Conservation (phyloP, 805 yeast genomes). For the Metschnikowia reukaufii region DNA sequence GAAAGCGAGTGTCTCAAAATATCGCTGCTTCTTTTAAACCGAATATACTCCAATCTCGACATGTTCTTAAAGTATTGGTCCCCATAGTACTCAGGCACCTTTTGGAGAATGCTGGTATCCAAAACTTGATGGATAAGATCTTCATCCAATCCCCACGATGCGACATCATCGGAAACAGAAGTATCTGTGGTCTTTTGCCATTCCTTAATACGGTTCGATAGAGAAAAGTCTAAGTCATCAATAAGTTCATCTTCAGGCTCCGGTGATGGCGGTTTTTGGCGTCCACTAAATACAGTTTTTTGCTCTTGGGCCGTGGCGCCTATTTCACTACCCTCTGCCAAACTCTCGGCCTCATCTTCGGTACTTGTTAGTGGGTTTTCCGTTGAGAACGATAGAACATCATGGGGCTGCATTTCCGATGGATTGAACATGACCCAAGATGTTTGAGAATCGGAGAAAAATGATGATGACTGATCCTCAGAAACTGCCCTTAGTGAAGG, state of each 20-base stretch:
- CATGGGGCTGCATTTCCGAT: conserved; percentile 15
- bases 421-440: conserved; percentile 23
- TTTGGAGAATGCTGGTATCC: conserved; percentile 14
- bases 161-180: conserved; percentile 19
- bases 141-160: conserved; percentile 23
- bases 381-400: conserved; percentile 20
- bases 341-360: conserved; percentile 12
- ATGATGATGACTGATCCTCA: conserved; percentile 15
- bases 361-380: conserved; percentile 15
- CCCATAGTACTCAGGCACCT: conserved; percentile 19
- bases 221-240: conserved; percentile 13
- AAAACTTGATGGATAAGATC: conserved; percentile 14
- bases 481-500: conserved; percentile 13
- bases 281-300: not conserved
- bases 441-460: conserved; percentile 21
- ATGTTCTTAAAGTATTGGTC: conserved; percentile 17
- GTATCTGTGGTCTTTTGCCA: conserved; percentile 20
- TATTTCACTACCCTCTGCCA: conserved; percentile 1
- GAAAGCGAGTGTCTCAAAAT: conserved; percentile 16
- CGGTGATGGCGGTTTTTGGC: not conserved
- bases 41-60: conserved; percentile 16
- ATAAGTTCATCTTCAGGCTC: conserved; percentile 13
- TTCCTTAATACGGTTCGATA: conserved; percentile 17
- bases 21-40: conserved; percentile 16
- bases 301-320: not conserved